Conservation (phyloP, 2,329 filamentous ascomycete genomes). For the Trichoderma brevicompactum region DNA sequence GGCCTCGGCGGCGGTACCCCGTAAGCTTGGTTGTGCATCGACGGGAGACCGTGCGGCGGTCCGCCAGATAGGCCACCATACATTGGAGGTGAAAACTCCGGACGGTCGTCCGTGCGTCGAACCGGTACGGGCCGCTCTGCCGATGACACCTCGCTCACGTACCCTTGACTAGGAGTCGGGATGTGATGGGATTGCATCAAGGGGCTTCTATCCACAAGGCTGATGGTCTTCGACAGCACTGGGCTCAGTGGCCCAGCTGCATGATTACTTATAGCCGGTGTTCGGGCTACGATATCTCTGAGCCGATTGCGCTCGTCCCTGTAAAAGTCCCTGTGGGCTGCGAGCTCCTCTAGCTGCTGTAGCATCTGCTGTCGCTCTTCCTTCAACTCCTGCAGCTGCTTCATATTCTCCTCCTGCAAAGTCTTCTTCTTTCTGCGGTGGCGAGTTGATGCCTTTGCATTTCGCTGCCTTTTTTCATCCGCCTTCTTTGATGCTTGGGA, state of each 20-base stretch:
- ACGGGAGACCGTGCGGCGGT: constrained; percentile 47
- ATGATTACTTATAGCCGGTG: constrained; percentile 59
- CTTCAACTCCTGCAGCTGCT: constrained; percentile 71
- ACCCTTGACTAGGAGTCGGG: constrained; percentile 40
- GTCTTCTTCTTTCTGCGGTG: constrained; percentile 84
- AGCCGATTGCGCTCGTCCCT: constrained; percentile 73
- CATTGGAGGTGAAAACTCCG: constrained; percentile 47
- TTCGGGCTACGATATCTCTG: constrained; percentile 65
- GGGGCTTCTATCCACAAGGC: constrained; percentile 46
- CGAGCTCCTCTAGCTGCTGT: constrained; percentile 55
- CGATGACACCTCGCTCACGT: constrained; percentile 49
- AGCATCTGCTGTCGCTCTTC: constrained; percentile 68
- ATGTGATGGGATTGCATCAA: constrained; percentile 36
- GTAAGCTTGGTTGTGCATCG: constrained; percentile 48
- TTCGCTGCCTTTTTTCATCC: constrained; percentile 83
- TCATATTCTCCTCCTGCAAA: constrained; percentile 73
- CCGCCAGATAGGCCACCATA: constrained; percentile 45
- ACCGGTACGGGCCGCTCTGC: constrained; percentile 53
- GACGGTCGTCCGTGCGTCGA: constrained; percentile 53
- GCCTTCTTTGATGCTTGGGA: constrained; percentile 81
- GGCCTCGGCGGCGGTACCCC: constrained; percentile 44
- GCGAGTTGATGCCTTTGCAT: constrained; percentile 82
- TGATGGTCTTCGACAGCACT: constrained; percentile 42
- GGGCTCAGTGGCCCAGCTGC: constrained; percentile 60
- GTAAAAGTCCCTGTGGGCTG: constrained; percentile 73